Base-by-base conservation (phyloP, 2,329 filamentous ascomycete genomes). In the Fusarium algeriense region DNA sequence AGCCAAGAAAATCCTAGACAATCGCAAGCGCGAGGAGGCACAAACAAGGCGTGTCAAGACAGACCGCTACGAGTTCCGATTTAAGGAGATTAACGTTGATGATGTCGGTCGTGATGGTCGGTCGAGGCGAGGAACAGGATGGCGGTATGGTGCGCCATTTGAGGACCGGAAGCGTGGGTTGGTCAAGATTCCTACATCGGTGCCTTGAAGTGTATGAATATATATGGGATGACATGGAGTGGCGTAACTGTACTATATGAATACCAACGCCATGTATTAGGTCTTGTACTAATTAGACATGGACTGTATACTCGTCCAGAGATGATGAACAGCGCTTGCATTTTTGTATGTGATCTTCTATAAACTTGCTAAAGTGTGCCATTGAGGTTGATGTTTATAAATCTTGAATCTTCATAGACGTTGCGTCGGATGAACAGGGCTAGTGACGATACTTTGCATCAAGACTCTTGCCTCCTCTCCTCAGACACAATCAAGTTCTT, bases 171-270 rank as follows among this genome's bases (percentile, higher is more conserved):
- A 86, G 81, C 87, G 86, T 73, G 90, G 88, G n/a, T 77, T 87
- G 77, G 80, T 91, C 81, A 92, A 92, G 85, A 92, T 92, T 76
- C 90, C 90, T 26, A 91, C 87, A 38, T 86, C 84, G 57, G 88
- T 91, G 59, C 87, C 86, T 65, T 88, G 73, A 84, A 64, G 46
- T 68, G 67, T 67, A 67, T 75, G 52, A 71, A 57, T 70, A 62
- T 67, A 43, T 63, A 48, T 62, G 70, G 46, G 37, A 73, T 60
- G 30, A 11, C 8, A 48, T 52, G 63, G 54, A 40, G 35, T 63
- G 48, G 63, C 67, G 66, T 52, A 70, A 75, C 62, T 77, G 75
- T 77, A 77, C 65, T 73, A 71, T 67, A 76, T 54, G 64, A 75
- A 75, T 73, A 73, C 68, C 67, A 67, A 67, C 54, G 71, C 62